Conservation (phyloP, 176 grass and related monocot species). For the Pharus latifolius region DNA sequence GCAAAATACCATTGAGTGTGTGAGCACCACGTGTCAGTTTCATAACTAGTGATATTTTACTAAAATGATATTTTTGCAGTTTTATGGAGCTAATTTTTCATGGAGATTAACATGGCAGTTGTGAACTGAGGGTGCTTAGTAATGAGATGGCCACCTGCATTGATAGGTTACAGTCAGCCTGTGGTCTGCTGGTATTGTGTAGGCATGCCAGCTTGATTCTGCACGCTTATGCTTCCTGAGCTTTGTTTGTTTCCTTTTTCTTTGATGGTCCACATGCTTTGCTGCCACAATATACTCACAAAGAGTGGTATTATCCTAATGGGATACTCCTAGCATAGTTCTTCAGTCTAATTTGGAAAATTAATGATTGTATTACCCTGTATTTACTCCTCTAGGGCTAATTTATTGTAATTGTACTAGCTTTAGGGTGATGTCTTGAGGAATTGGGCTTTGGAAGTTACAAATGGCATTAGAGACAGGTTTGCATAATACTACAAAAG, state of each 20-base stretch:
- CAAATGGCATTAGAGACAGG: not conserved
- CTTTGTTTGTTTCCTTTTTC: not conserved
- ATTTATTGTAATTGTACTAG: too few species aligned
- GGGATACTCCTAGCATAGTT: not conserved
- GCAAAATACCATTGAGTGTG: too few species aligned
- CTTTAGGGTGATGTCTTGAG: too few species aligned
- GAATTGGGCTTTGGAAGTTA: not conserved
- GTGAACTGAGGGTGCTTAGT: not conserved
- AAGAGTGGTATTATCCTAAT: not conserved
- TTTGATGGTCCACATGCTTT: not conserved
- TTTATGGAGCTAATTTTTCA: not conserved
- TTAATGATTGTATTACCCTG: not conserved
- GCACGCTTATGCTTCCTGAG: not conserved
- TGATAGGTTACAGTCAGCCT: not conserved
- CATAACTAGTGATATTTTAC: too few species aligned
- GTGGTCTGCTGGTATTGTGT: not conserved
- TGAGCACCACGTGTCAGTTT: too few species aligned
- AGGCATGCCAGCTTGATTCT: not conserved
- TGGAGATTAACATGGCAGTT: not conserved
- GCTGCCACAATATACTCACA: not conserved
- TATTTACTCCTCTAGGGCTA: not conserved
- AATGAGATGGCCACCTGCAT: not conserved
- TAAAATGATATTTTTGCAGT: too few species aligned
- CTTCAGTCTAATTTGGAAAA: conserved; percentile 1
- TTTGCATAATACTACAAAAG: not conserved